Conservation (phyloP, 1,284 basidiomycete species). For the Malassezia equina region DNA sequence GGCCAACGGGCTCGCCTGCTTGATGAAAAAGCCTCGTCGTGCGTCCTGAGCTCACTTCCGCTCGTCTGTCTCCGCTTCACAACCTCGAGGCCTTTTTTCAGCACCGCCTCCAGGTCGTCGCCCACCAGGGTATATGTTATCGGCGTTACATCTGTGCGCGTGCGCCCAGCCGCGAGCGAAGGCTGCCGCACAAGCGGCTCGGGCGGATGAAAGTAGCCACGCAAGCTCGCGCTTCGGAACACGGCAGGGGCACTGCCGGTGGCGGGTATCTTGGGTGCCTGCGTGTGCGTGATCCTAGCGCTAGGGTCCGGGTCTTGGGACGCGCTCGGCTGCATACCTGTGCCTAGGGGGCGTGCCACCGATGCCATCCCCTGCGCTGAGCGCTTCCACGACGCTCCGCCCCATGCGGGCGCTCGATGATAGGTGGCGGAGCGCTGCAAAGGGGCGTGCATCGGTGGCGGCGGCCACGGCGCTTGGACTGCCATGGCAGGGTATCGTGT, state of each 20-base stretch:
- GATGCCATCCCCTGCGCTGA: background rate
- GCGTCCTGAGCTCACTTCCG: background rate
- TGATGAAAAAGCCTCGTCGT: too few species aligned
- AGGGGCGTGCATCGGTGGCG: background rate
- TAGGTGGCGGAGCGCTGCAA: background rate
- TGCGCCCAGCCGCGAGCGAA: background rate
- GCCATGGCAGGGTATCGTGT: background rate
- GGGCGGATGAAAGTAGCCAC: slow-evolving; percentile 1
- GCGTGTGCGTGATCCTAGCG: background rate
- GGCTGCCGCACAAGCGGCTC: background rate
- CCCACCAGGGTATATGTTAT: background rate
- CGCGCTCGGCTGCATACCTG: background rate
- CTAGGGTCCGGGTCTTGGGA: background rate
- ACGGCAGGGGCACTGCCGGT: background rate
- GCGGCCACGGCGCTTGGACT: background rate
- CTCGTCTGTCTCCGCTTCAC: slow-evolving; percentile 6
- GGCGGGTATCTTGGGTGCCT: background rate
- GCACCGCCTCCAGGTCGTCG: slow-evolving; percentile 6
- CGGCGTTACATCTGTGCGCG: background rate
- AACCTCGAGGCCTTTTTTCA: slow-evolving; percentile 3
- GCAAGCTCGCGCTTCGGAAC: slow-evolving; percentile 5
- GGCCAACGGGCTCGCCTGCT: background rate
- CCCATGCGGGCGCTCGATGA: background rate
- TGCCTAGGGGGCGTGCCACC: background rate
- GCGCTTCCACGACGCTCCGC: background rate